Conservation (phyloP, 495 filamentous ascomycete genomes). For the Hypomontagnella monticulosa region DNA sequence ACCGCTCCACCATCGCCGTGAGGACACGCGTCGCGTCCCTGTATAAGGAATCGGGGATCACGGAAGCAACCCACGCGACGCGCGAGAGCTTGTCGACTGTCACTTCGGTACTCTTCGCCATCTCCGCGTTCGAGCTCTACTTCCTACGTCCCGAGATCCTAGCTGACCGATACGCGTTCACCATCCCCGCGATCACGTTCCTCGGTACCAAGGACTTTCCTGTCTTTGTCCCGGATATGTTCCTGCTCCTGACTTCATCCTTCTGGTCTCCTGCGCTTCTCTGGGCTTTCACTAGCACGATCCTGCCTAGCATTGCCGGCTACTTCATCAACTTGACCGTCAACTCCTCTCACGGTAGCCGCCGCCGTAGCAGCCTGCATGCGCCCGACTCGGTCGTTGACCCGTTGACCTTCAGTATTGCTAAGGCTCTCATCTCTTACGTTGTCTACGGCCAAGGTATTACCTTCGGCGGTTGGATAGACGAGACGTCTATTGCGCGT, state of each 20-base stretch:
- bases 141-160: conserved; percentile 69
- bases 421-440: conserved; percentile 81
- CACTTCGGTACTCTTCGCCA: conserved; percentile 68
- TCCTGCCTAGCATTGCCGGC: conserved; percentile 73
- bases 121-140: conserved; percentile 71
- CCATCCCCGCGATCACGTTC: conserved; percentile 67
- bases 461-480: conserved; percentile 70
- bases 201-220: conserved; percentile 59
- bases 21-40: conserved; percentile 61
- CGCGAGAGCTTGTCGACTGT: conserved; percentile 76
- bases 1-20: conserved; percentile 73
- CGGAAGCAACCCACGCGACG: conserved; percentile 64
- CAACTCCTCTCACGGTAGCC: conserved; percentile 41
- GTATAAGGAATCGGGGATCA: conserved; percentile 60
- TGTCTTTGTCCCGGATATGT: conserved; percentile 81
- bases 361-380: conserved; percentile 45
- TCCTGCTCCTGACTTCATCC: conserved; percentile 73
- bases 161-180: conserved; percentile 74
- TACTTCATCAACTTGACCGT: conserved; percentile 88
- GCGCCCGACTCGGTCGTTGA: conserved; percentile 69
- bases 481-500: conserved; percentile 63
- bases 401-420: conserved; percentile 87
- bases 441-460: conserved; percentile 78
- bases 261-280: conserved; percentile 87
- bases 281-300: conserved; percentile 77